A percentile compares a stretch with the other conserved stretches of the same genome.
Conservation (phyloP, 2,329 filamentous ascomycete genomes). For the Claviceps digitariae region DNA sequence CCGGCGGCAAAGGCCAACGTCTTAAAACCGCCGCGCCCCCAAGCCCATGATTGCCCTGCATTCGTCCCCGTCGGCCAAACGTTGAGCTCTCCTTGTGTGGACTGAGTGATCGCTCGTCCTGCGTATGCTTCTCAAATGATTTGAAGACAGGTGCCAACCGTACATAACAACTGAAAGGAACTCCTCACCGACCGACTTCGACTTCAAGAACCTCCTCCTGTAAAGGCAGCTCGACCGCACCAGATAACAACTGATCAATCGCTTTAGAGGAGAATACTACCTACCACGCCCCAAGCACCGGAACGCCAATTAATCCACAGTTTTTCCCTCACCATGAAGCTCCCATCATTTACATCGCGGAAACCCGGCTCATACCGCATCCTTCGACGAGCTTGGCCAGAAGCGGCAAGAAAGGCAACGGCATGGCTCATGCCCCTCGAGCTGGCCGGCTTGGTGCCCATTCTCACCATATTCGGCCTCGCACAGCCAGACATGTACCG, state of each 20-base stretch:
- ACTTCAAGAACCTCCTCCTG: neutral
- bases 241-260: neutral
- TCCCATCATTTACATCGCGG: neutral
- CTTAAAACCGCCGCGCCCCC: constrained; percentile 9
- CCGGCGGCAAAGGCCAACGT: neutral
- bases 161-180: neutral
- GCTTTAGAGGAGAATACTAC: neutral
- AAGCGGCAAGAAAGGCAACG: constrained; percentile 35
- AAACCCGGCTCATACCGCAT: constrained; percentile 31
- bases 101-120: neutral
- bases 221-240: neutral
- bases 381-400: constrained; percentile 45
- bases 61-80: neutral
- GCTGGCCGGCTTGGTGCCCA: constrained; percentile 48
- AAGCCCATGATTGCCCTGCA: constrained; percentile 3
- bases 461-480: constrained; percentile 59
- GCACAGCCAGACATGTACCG: constrained; percentile 61
- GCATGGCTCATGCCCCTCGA: constrained; percentile 54
- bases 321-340: constrained; percentile 1
- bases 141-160: neutral
- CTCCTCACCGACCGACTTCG: neutral
- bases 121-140: neutral
- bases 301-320: neutral
- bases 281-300: no score
- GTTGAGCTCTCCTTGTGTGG: neutral